A percentile compares a stretch with the other conserved stretches of the same genome.
phyloP scores from a whole-genome alignment of 2,329 filamentous ascomycete species.

The Colletotrichum magnum region DNA sequence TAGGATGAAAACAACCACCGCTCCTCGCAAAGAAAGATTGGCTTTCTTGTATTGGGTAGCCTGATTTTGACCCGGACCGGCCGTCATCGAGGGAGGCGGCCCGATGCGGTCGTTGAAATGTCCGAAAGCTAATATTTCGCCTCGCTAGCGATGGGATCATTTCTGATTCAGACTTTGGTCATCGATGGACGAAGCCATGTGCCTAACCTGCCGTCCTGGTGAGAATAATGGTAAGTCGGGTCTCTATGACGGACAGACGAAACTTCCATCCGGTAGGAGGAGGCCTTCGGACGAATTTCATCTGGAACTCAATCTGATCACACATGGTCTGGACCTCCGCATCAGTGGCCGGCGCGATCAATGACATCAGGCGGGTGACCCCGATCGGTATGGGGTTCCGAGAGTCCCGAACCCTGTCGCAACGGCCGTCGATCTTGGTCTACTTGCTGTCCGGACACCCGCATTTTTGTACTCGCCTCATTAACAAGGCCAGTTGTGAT shows the following conservation, averaged over 20 bases:
- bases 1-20: too few relatives aligned
- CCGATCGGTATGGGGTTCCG: neutral
- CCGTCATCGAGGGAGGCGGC: too few relatives aligned
- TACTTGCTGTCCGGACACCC: neutral
- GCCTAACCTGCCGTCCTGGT: too few relatives aligned
- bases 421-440: neutral
- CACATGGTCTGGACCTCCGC: neutral
- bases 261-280: neutral
- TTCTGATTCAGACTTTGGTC: neutral
- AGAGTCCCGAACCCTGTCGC: neutral
- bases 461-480: neutral
- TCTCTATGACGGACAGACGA: neutral
- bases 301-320: neutral
- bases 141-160: neutral
- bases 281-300: neutral
- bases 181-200: neutral
- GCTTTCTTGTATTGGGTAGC: neutral
- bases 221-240: neutral
- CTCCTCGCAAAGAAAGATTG: too few relatives aligned
- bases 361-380: neutral
- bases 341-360: neutral
- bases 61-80: neutral
- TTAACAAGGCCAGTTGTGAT: neutral
- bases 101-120: too few relatives aligned
- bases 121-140: too few relatives aligned